A percentile compares a stretch with the other conserved stretches of the same genome.
These are phyloP conservation scores for Lichtheimia corymbifera DNA, from an alignment of 371 early-diverging fungal genomes.

Conservation along the genomic window DNA sequence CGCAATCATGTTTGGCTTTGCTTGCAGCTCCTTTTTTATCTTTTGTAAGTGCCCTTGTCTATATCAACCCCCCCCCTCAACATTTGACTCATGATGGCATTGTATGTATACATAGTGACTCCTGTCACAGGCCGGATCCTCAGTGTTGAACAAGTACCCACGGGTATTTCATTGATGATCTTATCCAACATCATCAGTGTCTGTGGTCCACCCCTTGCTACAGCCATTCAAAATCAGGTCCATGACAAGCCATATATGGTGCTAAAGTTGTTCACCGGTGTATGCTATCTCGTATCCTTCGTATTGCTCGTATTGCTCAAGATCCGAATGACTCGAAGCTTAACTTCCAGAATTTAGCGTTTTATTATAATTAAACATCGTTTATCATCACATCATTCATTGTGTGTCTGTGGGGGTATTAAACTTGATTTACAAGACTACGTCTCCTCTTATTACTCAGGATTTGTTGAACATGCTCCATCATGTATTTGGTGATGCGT, in stretches of 20 bases:
- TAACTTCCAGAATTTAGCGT: not conserved
- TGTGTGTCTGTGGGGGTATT: too few relatives aligned
- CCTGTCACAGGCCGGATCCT: slow-evolving; percentile 30
- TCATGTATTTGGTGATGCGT: slow-evolving; percentile 4
- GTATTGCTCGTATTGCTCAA: slow-evolving; percentile 15
- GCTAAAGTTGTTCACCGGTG: slow-evolving; percentile 33
- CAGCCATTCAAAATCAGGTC: slow-evolving; percentile 28
- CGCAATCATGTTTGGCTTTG: slow-evolving; percentile 34
- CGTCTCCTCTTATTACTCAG: too few relatives aligned
- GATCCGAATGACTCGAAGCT: slow-evolving; percentile 4
- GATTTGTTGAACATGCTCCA: slow-evolving; percentile 1
- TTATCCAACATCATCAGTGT: slow-evolving; percentile 25
- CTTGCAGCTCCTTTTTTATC: slow-evolving; percentile 35
- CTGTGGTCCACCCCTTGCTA: slow-evolving; percentile 31
- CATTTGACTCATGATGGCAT: not conserved
- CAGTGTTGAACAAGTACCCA: slow-evolving; percentile 37
- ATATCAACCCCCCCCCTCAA: not conserved
- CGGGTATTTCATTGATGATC: slow-evolving; percentile 32
- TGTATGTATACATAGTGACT: slow-evolving; percentile 15
- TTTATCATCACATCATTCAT: too few relatives aligned
- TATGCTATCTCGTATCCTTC: slow-evolving; percentile 20
- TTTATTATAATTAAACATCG: too few relatives aligned
- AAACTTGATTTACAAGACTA: too few relatives aligned
- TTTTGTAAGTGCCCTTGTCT: slow-evolving; percentile 7
- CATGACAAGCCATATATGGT: slow-evolving; percentile 20